Percentiles rank a stretch among this genome's conserved stretches.
These are phyloP conservation scores for Rhododendron griersonianum DNA, from an alignment of 148 eudicot species.

Conservation along the genomic window DNA sequence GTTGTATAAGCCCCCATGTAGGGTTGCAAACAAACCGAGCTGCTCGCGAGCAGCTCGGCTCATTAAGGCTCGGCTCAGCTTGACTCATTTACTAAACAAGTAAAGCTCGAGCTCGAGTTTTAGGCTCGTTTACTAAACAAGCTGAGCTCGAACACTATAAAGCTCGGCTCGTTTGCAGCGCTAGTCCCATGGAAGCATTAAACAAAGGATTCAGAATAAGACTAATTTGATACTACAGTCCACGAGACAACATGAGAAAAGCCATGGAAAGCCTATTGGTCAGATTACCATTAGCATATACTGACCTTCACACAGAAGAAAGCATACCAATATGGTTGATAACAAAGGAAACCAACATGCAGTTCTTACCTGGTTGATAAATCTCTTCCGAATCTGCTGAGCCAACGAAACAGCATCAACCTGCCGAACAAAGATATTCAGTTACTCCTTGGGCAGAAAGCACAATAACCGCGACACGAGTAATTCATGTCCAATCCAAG, in stretches of 20 bases:
- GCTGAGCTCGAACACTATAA: too few species aligned
- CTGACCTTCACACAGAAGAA: background rate
- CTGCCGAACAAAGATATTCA: slow-evolving; percentile 35
- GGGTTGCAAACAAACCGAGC: background rate
- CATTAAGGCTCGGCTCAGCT: too few species aligned
- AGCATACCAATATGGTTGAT: background rate
- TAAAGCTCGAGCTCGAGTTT: background rate
- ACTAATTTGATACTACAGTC: background rate
- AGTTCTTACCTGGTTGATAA: slow-evolving; percentile 64
- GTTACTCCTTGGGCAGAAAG: slow-evolving; percentile 2
- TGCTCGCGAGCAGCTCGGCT: too few species aligned
- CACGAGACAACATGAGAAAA: background rate
- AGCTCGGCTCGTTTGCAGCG: too few species aligned
- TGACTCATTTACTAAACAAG: background rate
- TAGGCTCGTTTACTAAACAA: too few species aligned
- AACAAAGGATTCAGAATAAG: background rate
- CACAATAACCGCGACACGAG: background rate
- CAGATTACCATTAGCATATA: background rate
- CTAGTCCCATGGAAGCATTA: background rate
- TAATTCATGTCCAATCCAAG: background rate
- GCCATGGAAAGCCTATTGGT: background rate
- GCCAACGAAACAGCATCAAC: slow-evolving; percentile 75
- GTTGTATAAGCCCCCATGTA: background rate
- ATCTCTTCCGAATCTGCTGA: slow-evolving; percentile 62
- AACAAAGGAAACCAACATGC: slow-evolving; percentile 8